Base-by-base conservation (phyloP, 768 basidiomycete species). In the Suillus paluster region DNA sequence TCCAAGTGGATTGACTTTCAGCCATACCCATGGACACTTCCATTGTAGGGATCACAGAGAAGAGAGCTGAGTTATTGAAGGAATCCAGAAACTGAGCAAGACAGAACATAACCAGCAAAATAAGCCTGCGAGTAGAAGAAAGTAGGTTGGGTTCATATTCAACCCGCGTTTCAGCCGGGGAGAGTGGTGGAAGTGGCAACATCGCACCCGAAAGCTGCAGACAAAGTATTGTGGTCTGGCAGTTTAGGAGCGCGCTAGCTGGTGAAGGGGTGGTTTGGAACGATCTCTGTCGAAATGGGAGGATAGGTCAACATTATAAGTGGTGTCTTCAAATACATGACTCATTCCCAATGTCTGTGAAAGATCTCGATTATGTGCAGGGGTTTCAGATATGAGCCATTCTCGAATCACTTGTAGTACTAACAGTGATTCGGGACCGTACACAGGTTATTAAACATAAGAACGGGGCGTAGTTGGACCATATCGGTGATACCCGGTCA, bases 11-110 rank as follows among this genome's bases (percentile, higher is more conserved):
- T 56, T 71, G 61, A 33, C 61, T 70, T 54, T 63, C 54, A 19
- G 63, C 66, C n/a, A 73, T 69, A 23, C 60, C 46, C 17, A 74
- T 52, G 5, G 63, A 52, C 5, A 27, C 7, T 38, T 70, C 64
- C 33, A 82, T 71, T 30, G 68, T 66, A 17, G 80, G 79, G 50
- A 81, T 74, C 9, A 75, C 78, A 15, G 78, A 68, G 46, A 79
- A 76, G 23, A 79, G 71, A 23, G 78, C 71, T 19, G 78, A 73
- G 60, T 74, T 78, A 64, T 76, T 79, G 70, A 83, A 79, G 15
- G 77, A 67, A 39, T 83, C 83, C 57, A 82, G 67, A 64, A 80
- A 81, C 53, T 78, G 74, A n/a, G 81, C 77, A 25, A 75, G 69
- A 63, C 79, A 81, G 36, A 82, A 76, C 17, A 80, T 62, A 6